Evolutionary conservation across 495 filamentous ascomycete genomes (phyloP).

Genomic region (Hyaloscypha hepaticicola): DNA sequence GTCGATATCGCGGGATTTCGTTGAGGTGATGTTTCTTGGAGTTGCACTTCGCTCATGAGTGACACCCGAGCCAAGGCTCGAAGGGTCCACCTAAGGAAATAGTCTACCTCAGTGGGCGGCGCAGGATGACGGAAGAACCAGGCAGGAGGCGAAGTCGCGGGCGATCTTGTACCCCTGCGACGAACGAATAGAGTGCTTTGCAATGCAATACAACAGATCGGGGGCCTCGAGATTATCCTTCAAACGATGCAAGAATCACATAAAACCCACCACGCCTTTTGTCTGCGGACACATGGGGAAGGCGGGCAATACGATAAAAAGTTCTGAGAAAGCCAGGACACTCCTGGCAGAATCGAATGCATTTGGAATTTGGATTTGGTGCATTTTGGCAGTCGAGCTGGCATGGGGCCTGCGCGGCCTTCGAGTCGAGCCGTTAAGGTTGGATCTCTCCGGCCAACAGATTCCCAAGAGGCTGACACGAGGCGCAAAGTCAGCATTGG

Average conservation of each 20-base stretch:
- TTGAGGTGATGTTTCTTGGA: slow-evolving; percentile 6
- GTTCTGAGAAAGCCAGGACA: background rate
- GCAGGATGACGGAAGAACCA: slow-evolving; percentile 17
- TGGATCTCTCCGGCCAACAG: slow-evolving; percentile 14
- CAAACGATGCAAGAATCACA: background rate
- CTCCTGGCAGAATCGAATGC: background rate
- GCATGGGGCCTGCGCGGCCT: background rate
- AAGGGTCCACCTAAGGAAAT: slow-evolving; percentile 2
- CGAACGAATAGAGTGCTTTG: background rate
- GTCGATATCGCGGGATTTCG: slow-evolving; percentile 24
- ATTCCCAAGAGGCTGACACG: slow-evolving; percentile 27
- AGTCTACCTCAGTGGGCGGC: background rate
- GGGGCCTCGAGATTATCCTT: background rate
- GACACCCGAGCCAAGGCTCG: slow-evolving; percentile 8
- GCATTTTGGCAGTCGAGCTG: background rate
- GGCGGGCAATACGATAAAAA: background rate
- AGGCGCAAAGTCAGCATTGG: background rate
- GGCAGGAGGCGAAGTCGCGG: background rate
- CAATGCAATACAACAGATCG: background rate
- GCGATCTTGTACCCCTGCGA: background rate
- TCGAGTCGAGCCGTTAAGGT: slow-evolving; percentile 2
- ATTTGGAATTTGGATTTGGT: background rate
- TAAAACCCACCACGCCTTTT: background rate
- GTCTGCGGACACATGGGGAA: background rate
- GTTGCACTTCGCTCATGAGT: slow-evolving; percentile 1